Evolutionary conservation across 2,329 filamentous ascomycete genomes (phyloP).

Genomic region (Microdochium nivale): DNA sequence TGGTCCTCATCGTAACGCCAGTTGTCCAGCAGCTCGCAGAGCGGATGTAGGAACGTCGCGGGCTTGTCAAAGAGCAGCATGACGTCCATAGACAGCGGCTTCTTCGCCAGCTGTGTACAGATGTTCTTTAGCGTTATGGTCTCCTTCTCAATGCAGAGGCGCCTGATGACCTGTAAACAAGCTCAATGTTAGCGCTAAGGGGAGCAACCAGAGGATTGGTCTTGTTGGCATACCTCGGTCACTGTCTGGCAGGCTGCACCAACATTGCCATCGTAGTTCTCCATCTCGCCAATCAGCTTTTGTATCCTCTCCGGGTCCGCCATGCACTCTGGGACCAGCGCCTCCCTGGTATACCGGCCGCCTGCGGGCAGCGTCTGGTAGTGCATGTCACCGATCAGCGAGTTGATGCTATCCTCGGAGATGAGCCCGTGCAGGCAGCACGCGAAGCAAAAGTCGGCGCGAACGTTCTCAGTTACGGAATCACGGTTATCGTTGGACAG

Average conservation of each 20-base stretch:
- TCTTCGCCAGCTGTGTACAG: slow-evolving; percentile 65
- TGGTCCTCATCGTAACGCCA: slow-evolving; percentile 81
- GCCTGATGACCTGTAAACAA: slow-evolving; percentile 48
- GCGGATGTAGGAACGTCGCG: slow-evolving; percentile 58
- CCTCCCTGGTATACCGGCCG: slow-evolving; percentile 69
- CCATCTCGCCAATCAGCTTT: slow-evolving; percentile 70
- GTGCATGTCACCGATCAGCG: slow-evolving; percentile 74
- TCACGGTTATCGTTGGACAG: slow-evolving; percentile 45
- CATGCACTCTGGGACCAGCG: slow-evolving; percentile 69
- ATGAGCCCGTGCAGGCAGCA: slow-evolving; percentile 87
- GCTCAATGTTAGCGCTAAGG: slow-evolving; percentile 1
- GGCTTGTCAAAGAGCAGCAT: slow-evolving; percentile 68
- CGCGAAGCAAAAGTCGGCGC: slow-evolving; percentile 75
- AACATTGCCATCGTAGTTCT: slow-evolving; percentile 86
- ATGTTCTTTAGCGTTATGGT: slow-evolving; percentile 72
- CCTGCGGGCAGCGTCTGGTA: slow-evolving; percentile 69
- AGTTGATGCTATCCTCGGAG: slow-evolving; percentile 66
- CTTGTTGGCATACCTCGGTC: slow-evolving; percentile 46
- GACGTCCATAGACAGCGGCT: slow-evolving; percentile 64
- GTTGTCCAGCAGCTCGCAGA: slow-evolving; percentile 67
- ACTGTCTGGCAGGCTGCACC: slow-evolving; percentile 76
- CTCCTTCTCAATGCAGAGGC: slow-evolving; percentile 63
- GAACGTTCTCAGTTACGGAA: slow-evolving; percentile 48
- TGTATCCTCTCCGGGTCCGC: slow-evolving; percentile 68
- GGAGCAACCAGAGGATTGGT: neutral